Percentiles rank a stretch among this genome's conserved stretches.
Conservation (phyloP, 768 basidiomycete genomes). For the Tricholoma saponaceum region DNA sequence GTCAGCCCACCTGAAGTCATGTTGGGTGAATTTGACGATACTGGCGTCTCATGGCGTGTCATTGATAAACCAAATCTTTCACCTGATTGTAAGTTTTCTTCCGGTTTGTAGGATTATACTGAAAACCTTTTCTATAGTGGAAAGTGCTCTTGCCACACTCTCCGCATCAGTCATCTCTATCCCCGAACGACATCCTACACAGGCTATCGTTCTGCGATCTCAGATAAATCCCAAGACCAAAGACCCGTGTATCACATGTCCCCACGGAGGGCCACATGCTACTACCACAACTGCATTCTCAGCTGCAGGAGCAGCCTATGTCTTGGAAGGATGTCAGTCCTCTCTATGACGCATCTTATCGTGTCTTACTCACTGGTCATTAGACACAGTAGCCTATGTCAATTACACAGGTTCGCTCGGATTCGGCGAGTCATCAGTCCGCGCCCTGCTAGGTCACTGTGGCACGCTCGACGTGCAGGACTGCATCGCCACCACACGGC, state of each 20-base stretch:
- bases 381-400: constrained; percentile 56
- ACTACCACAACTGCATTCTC: constrained; percentile 44
- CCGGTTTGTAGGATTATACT: not conserved
- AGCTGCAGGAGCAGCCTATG: constrained; percentile 39
- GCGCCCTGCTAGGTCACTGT: constrained; percentile 50
- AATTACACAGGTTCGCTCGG: constrained; percentile 71
- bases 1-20: constrained; percentile 45
- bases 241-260: constrained; percentile 45
- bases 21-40: constrained; percentile 34
- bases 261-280: constrained; percentile 65
- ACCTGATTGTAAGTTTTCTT: constrained; percentile 31
- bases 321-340: constrained; percentile 58
- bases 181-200: constrained; percentile 44
- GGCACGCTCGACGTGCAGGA: constrained; percentile 66
- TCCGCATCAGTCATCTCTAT: constrained; percentile 42
- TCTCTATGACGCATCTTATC: not conserved
- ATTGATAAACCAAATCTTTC: constrained; percentile 40
- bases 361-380: not conserved
- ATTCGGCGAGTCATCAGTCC: constrained; percentile 59
- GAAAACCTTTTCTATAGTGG: constrained; percentile 29
- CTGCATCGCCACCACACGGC: constrained; percentile 48
- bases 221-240: constrained; percentile 15
- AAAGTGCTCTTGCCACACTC: constrained; percentile 36
- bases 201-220: constrained; percentile 50
- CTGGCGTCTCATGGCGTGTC: constrained; percentile 31